Evolutionary conservation across 805 yeast genomes (phyloP).

Genomic region (Pichia insulana): DNA sequence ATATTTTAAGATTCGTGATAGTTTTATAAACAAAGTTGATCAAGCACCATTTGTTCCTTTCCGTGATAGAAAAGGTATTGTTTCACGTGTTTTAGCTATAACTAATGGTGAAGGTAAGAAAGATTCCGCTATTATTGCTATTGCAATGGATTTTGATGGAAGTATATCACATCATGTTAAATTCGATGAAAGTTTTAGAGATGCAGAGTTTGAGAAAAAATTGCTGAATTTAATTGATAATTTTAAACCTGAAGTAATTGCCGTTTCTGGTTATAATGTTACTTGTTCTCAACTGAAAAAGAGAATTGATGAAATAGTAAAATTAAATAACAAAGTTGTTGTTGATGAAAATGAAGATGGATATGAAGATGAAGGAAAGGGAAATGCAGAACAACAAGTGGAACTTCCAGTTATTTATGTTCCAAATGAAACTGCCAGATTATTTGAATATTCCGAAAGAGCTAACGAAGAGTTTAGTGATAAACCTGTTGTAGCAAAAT

Average conservation of each 20-base stretch:
- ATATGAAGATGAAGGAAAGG: slow-evolving; percentile 24
- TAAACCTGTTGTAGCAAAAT: slow-evolving; percentile 69
- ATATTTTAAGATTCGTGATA: slow-evolving; percentile 58
- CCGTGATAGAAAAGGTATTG: slow-evolving; percentile 68
- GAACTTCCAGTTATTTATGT: slow-evolving; percentile 68
- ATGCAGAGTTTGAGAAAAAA: slow-evolving; percentile 54
- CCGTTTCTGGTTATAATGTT: slow-evolving; percentile 80
- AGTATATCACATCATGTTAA: slow-evolving; percentile 68
- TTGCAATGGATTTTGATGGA: slow-evolving; percentile 70
- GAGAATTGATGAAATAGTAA: slow-evolving; percentile 47
- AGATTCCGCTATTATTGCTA: slow-evolving; percentile 81
- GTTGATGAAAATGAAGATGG: slow-evolving; percentile 39
- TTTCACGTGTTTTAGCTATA: slow-evolving; percentile 75
- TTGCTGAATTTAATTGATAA: slow-evolving; percentile 52
- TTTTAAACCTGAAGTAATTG: slow-evolving; percentile 82
- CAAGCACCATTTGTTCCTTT: slow-evolving; percentile 91
- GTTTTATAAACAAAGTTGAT: slow-evolving; percentile 64
- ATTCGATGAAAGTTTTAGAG: slow-evolving; percentile 66
- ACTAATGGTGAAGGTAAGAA: slow-evolving; percentile 83
- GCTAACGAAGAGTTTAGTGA: slow-evolving; percentile 78
- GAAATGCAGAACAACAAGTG: slow-evolving; percentile 24
- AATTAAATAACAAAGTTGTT: slow-evolving; percentile 38
- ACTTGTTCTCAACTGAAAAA: slow-evolving; percentile 54
- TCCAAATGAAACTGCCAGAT: slow-evolving; percentile 86
- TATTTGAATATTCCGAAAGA: slow-evolving; percentile 71